Percentiles rank a stretch among this genome's conserved stretches.
Evolutionary conservation across 1,284 basidiomycete genomes (phyloP).

Genomic region (Cystobasidium pallidum): DNA sequence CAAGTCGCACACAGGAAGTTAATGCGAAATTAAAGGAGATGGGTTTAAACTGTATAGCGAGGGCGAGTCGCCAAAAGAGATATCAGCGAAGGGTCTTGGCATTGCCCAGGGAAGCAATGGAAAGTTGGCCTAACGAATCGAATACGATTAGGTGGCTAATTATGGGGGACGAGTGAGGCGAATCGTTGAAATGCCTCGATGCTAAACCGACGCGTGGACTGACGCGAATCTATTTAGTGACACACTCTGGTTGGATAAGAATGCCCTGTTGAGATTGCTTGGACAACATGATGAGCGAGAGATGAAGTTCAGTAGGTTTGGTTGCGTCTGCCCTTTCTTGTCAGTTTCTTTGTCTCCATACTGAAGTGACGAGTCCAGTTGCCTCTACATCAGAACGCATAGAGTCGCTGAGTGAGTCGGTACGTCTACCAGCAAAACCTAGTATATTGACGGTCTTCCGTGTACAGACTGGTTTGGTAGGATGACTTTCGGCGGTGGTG

Average conservation of each 20-base stretch:
- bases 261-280: slow-evolving; percentile 2
- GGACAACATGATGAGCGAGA: slow-evolving; percentile 20
- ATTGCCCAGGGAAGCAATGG: slow-evolving; percentile 15
- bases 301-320: slow-evolving; percentile 21
- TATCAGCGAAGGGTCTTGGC: slow-evolving; percentile 7
- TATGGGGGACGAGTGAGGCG: slow-evolving; percentile 30
- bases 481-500: slow-evolving; percentile 22
- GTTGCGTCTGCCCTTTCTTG: too few relatives aligned
- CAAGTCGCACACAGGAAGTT: slow-evolving; percentile 7
- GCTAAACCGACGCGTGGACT: too few relatives aligned
- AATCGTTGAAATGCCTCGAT: too few relatives aligned
- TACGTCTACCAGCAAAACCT: background rate
- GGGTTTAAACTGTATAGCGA: slow-evolving; percentile 10
- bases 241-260: slow-evolving; percentile 25
- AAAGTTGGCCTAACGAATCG: background rate
- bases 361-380: too few relatives aligned
- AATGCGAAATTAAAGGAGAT: background rate
- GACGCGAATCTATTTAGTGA: background rate
- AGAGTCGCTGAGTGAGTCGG: background rate
- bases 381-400: slow-evolving; percentile 22
- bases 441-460: background rate
- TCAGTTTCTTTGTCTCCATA: too few relatives aligned
- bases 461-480: slow-evolving; percentile 3
- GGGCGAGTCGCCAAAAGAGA: background rate
- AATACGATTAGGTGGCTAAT: slow-evolving; percentile 4